Conservation (phyloP, 352 stramenopile genomes). For the Thraustochytrium sp. region DNA sequence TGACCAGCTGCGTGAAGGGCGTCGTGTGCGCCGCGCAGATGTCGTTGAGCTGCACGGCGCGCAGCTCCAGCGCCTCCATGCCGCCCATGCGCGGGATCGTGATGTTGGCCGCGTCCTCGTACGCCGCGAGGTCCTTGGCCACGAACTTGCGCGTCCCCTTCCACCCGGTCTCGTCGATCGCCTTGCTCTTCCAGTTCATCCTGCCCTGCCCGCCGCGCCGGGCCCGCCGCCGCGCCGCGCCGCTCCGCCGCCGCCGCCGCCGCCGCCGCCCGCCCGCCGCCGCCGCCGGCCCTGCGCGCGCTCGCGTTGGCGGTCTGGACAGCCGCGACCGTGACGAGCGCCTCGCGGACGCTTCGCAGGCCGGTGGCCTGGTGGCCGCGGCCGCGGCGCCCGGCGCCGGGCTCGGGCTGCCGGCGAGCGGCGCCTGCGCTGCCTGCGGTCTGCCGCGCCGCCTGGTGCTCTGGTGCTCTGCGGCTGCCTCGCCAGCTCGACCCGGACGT, state of each 20-base stretch:
- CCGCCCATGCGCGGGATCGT: not conserved
- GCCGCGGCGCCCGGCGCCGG: no score
- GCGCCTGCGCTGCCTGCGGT: no score
- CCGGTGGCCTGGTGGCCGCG: no score
- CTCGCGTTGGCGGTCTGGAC: no score
- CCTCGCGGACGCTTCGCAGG: no score
- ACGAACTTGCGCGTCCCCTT: not conserved
- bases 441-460: no score
- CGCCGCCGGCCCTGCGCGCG: no score
- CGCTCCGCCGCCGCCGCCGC: not conserved
- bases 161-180: not conserved
- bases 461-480: no score
- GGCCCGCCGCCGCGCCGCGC: not conserved
- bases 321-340: no score
- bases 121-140: not conserved
- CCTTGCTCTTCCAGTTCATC: slow-evolving; percentile 13
- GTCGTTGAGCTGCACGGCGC: slow-evolving; percentile 12
- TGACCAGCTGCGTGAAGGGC: slow-evolving; percentile 6
- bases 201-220: not conserved
- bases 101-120: not conserved
- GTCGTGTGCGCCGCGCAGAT: slow-evolving; percentile 25
- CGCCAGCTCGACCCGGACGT: no score
- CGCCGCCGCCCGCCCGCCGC: not conserved
- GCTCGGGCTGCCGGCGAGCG: no score
- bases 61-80: slow-evolving; percentile 18